Evolutionary conservation across 352 stramenopile species (phyloP), one percentile per base, ranked within the genome.

Genomic region (Globisporangium paddicum): DNA sequence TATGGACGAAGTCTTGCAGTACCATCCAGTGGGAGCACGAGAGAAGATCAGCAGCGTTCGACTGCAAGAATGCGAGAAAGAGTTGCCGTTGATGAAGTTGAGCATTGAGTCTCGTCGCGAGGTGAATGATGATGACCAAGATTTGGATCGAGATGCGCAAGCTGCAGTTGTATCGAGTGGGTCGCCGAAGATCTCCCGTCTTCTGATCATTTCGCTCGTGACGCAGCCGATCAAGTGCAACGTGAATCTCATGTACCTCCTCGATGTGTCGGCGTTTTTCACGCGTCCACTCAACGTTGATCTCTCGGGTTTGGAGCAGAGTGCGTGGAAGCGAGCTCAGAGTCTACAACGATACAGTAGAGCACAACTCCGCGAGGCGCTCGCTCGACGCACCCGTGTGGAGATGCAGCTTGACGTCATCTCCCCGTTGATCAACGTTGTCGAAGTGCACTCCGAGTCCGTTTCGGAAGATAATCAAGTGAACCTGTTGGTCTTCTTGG

Each of bases 221-320:
- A 88, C 83, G 7, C 85, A 95, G 62, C 78, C 82, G 1, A 86
- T 95, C 57, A 89, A 88, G 62, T 90, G 78, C 60, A 82, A 86
- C 50, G 72, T 92, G 14, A 87, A 90, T 47, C 41, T 92, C 49
- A 81, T 85, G 51, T 89, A 89, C 54, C 60, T 93, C 44, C 72
- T 95, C 5, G 63, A 78, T 45, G 68, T 93, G 0, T 64, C 80
- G 18, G 63, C 74, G 16, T 87, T 93, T 18, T 93, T 95, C 56
- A 74, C 79, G 19, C 78, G 81, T 0, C 86, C 86, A 35, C 68
- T 80, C 13, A 78, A 88, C 48, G 82, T 95, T 32, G 83, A 95
- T 69, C 64, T 95, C 55, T 86, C 75, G 2, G 75, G 82, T 7
- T 67, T 93, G 25, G 71, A 90, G 55, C 73, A 88, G 14, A 86